phyloP scores from a whole-genome alignment of 805 yeast genomes.

The Metschnikowia lunata region DNA sequence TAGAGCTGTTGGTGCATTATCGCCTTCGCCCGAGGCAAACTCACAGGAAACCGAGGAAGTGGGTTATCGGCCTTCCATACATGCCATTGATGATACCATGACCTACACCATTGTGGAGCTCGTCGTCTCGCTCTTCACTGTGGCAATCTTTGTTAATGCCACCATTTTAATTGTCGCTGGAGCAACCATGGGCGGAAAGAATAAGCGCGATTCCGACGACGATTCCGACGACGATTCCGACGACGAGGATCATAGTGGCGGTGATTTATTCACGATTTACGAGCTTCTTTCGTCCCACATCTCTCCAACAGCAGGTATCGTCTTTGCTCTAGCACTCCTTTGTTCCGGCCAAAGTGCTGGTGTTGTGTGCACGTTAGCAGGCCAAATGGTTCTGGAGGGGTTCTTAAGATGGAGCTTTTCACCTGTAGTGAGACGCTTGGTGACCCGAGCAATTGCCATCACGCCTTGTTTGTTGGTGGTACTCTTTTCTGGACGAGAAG shows the following conservation, averaged over 20 bases:
- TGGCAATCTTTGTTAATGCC: constrained; percentile 89
- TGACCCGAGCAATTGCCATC: constrained; percentile 80
- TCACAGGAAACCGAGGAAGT: constrained; percentile 29
- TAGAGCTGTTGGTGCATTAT: constrained; percentile 5
- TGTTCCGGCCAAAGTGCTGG: constrained; percentile 96
- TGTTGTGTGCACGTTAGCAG: constrained; percentile 88
- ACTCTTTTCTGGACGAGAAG: constrained; percentile 70
- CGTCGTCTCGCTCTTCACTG: constrained; percentile 74
- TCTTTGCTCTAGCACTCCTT: constrained; percentile 82
- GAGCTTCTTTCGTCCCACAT: constrained; percentile 63
- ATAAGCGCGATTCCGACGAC: constrained; percentile 19
- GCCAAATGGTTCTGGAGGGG: constrained; percentile 92
- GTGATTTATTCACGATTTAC: constrained; percentile 80
- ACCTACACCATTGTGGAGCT: constrained; percentile 78
- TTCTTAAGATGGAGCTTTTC: constrained; percentile 74
- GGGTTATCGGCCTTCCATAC: constrained; percentile 65
- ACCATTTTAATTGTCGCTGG: constrained; percentile 91
- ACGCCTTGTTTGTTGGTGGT: constrained; percentile 81
- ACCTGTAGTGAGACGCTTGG: constrained; percentile 75
- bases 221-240: constrained; percentile 17
- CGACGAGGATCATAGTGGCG: constrained; percentile 41
- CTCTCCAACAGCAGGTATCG: constrained; percentile 81
- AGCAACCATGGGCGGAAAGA: constrained; percentile 54
- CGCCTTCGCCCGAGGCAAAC: not conserved
- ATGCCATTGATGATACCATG: constrained; percentile 77